A percentile compares a stretch with the other conserved stretches of the same genome.
Evolutionary conservation across 2,329 filamentous ascomycete genomes (phyloP).

Genomic region (Ceratocystis eucalypticola): DNA sequence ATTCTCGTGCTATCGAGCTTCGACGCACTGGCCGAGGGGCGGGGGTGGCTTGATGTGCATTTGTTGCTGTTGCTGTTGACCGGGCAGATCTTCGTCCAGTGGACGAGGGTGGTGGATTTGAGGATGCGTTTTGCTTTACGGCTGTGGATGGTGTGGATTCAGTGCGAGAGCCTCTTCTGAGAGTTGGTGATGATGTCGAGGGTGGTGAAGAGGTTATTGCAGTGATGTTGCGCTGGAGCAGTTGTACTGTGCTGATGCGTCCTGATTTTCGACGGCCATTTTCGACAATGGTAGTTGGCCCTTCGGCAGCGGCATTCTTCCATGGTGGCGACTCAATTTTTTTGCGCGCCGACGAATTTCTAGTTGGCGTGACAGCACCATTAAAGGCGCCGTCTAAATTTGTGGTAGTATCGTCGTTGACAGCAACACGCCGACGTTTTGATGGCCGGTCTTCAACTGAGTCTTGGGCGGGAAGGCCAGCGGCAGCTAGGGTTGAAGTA

Average conservation of each 20-base stretch:
- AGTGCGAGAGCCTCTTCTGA: background rate
- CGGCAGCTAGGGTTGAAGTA: background rate
- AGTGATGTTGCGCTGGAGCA: background rate
- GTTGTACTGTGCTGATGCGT: conserved; percentile 41
- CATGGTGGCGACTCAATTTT: conserved; percentile 66
- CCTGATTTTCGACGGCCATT: conserved; percentile 58
- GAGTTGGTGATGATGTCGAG: background rate
- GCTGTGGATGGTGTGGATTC: background rate
- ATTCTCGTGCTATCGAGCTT: background rate
- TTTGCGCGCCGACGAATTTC: conserved; percentile 32
- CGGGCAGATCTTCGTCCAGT: background rate
- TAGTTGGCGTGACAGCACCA: conserved; percentile 27
- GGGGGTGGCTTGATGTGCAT: background rate
- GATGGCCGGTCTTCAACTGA: conserved; percentile 36
- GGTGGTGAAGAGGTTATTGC: background rate
- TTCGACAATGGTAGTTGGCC: conserved; percentile 70
- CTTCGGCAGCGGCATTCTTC: conserved; percentile 74
- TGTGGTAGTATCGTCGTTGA: no score
- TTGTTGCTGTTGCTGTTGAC: background rate
- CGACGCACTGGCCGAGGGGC: conserved; percentile 6
- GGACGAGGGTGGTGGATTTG: background rate
- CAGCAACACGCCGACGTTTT: conserved; percentile 49
- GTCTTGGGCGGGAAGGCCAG: conserved; percentile 20
- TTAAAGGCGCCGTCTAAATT: conserved; percentile 23
- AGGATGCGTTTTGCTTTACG: background rate